phyloP scores from a whole-genome alignment of 768 basidiomycete genomes.

The Leucocoprinus sp. region DNA sequence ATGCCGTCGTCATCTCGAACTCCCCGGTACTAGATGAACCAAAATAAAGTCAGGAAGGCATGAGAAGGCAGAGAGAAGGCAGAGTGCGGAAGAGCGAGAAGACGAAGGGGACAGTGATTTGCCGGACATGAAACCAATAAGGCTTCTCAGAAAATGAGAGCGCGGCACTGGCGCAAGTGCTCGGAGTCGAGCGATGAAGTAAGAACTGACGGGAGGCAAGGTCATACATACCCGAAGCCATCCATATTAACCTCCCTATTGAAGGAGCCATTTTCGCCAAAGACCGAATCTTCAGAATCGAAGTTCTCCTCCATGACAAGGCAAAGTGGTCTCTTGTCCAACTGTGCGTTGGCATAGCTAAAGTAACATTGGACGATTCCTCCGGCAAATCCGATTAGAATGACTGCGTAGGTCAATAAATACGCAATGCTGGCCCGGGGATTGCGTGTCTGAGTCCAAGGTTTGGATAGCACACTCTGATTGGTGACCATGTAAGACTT shows the following conservation, averaged over 20 bases:
- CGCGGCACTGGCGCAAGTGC: background rate
- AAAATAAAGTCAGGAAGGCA: constrained; percentile 50
- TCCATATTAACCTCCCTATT: constrained; percentile 70
- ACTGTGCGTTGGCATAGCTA: constrained; percentile 39
- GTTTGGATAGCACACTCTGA: constrained; percentile 36
- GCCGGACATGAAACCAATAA: background rate
- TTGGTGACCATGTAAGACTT: constrained; percentile 30
- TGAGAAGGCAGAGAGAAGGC: too few relatives aligned
- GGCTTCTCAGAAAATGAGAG: constrained; percentile 6
- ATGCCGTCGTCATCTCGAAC: constrained; percentile 71
- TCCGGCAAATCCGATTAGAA: constrained; percentile 45
- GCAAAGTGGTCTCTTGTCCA: constrained; percentile 46
- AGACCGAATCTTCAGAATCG: constrained; percentile 53
- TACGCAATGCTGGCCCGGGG: constrained; percentile 26
- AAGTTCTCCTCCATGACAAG: constrained; percentile 73
- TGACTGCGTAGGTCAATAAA: constrained; percentile 43
- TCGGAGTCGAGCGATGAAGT: constrained; percentile 5
- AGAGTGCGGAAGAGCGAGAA: constrained; percentile 2
- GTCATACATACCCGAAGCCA: constrained; percentile 58
- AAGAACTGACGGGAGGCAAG: background rate
- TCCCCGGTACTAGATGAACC: constrained; percentile 70
- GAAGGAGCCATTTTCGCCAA: constrained; percentile 30
- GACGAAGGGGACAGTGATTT: background rate
- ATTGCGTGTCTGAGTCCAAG: constrained; percentile 44
- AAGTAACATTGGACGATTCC: constrained; percentile 47